Percentiles rank a stretch among this genome's conserved stretches.
Evolutionary conservation across 176 grass and related monocot genomes (phyloP).

Genomic region (Ensete ventricosum): DNA sequence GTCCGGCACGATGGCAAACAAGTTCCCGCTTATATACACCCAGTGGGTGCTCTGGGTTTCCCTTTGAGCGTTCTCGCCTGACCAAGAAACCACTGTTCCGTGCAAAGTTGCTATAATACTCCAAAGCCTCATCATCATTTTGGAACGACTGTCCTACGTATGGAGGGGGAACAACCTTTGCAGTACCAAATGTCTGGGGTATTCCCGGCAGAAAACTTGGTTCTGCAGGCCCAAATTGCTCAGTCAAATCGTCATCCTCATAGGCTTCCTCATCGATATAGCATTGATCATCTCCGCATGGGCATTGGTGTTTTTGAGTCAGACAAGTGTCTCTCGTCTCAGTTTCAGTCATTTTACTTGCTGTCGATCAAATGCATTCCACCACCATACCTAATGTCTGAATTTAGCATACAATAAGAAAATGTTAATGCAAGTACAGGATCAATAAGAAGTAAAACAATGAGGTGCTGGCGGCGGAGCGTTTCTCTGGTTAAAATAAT

Average conservation of each 20-base stretch:
- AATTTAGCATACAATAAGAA: neutral
- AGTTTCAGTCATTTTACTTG: constrained; percentile 23
- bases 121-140: constrained; percentile 38
- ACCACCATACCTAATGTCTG: neutral
- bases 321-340: constrained; percentile 28
- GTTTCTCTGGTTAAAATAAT: neutral
- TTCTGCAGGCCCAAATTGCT: constrained; percentile 8
- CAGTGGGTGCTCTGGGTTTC: constrained; percentile 38
- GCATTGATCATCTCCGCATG: constrained; percentile 40
- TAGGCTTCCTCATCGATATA: constrained; percentile 25
- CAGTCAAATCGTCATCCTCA: constrained; percentile 33
- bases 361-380: neutral
- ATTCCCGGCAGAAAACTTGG: constrained; percentile 3
- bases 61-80: constrained; percentile 41
- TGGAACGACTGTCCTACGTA: constrained; percentile 41
- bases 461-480: neutral
- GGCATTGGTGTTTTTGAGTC: constrained; percentile 31
- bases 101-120: constrained; percentile 44
- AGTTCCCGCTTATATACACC: constrained; percentile 48
- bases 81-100: constrained; percentile 39
- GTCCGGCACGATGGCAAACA: constrained; percentile 45
- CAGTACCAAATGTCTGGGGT: neutral
- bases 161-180: constrained; percentile 15
- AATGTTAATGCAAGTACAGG: neutral
- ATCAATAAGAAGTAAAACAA: neutral